Evolutionary conservation across 1,139 yeast genomes (phyloP).

Genomic region (Saccharomyces pastorianus): DNA sequence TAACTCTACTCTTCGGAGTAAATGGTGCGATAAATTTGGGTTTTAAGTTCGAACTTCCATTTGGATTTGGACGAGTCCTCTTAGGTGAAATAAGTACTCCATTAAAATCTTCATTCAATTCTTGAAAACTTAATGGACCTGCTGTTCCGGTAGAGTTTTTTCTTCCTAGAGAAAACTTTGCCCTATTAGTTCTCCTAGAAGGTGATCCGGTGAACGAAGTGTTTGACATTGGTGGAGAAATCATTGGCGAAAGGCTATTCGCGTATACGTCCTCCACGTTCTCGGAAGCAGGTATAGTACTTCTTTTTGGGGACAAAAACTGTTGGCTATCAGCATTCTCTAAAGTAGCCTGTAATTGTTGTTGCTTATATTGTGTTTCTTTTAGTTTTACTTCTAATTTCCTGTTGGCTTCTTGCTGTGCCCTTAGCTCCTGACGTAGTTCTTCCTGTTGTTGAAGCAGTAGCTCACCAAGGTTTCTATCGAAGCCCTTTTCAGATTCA

Average conservation of each 20-base stretch:
- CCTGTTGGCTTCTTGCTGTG: slow-evolving; percentile 14
- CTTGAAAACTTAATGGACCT: not conserved
- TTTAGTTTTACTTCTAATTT: slow-evolving; percentile 12
- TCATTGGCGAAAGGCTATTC: slow-evolving; percentile 5
- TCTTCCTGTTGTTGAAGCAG: slow-evolving; percentile 13
- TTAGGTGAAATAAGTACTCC: not conserved
- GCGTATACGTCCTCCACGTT: not conserved
- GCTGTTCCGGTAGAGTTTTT: not conserved
- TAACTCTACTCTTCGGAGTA: slow-evolving; percentile 4
- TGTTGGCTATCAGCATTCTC: not conserved
- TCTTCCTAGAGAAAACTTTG: slow-evolving; percentile 4
- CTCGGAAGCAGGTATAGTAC: not conserved
- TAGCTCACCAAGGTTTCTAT: slow-evolving; percentile 4
- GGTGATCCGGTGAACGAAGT: slow-evolving; percentile 8
- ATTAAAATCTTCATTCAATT: not conserved
- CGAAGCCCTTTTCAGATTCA: not conserved
- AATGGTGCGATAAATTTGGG: not conserved
- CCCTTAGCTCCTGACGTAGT: slow-evolving; percentile 12
- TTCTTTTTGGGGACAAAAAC: not conserved
- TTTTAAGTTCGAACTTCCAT: not conserved
- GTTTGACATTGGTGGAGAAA: slow-evolving; percentile 4
- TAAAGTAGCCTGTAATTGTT: slow-evolving; percentile 10
- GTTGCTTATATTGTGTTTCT: slow-evolving; percentile 11
- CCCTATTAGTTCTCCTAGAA: slow-evolving; percentile 4
- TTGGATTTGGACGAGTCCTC: not conserved